Conservation (phyloP, 225 moss, liverwort and hornwort genomes). For the Bryoerythrophyllum caledonicum region DNA sequence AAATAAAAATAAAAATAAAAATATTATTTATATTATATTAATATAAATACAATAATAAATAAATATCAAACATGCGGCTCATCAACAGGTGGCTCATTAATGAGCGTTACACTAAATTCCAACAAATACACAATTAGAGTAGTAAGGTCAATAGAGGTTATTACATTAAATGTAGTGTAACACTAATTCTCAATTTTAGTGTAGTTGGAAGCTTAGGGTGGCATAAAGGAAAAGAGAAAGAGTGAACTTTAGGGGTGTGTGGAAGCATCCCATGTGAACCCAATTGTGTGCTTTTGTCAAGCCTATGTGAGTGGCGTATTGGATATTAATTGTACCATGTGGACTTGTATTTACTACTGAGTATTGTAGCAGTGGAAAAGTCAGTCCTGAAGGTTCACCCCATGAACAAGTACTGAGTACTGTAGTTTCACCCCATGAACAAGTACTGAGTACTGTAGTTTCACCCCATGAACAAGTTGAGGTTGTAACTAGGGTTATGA, state of each 20-base stretch:
- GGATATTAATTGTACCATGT: not conserved
- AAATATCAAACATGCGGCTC: too few species aligned
- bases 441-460: too few species aligned
- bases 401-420: too few species aligned
- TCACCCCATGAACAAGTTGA: not conserved
- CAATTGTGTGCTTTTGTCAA: not conserved
- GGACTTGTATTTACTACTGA: not conserved
- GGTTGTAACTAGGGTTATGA: not conserved
- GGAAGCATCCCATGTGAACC: conserved; percentile 10
- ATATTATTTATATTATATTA: too few species aligned
- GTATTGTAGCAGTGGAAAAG: not conserved
- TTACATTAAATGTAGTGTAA: too few species aligned
- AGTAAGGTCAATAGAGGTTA: too few species aligned
- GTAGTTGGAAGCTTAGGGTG: not conserved
- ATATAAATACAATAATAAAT: too few species aligned
- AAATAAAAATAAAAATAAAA: too few species aligned
- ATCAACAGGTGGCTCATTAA: too few species aligned
- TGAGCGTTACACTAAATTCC: too few species aligned
- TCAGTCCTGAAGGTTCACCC: not conserved
- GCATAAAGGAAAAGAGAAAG: not conserved
- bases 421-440: not conserved
- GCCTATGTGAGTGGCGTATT: not conserved
- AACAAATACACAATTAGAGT: too few species aligned
- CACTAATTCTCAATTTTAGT: too few species aligned
- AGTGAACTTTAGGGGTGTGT: not conserved